These are phyloP conservation scores for Xylariaceae sp. DNA, from an alignment of 2,329 filamentous ascomycete genomes.

Conservation along the genomic window DNA sequence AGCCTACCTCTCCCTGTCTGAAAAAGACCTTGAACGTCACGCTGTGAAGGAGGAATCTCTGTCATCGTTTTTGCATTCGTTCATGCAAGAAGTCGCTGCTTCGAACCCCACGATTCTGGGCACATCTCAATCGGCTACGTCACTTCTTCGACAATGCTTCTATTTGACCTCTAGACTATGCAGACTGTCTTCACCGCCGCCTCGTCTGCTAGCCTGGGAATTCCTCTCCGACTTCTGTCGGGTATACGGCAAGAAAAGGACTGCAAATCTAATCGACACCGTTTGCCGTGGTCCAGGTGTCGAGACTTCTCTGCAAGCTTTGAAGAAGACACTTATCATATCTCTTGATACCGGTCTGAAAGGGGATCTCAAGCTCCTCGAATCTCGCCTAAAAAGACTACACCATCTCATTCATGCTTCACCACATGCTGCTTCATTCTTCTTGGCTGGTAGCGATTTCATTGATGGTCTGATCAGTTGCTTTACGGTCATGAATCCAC, in stretches of 20 bases:
- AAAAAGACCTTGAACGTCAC: constrained; percentile 48
- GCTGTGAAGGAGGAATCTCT: constrained; percentile 56
- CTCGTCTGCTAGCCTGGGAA: constrained; percentile 55
- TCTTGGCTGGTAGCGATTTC: constrained; percentile 84
- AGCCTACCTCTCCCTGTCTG: constrained; percentile 57
- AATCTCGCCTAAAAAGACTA: constrained; percentile 52
- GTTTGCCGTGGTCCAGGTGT: constrained; percentile 50
- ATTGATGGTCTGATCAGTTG: constrained; percentile 68
- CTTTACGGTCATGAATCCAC: constrained; percentile 60
- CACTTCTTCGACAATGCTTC: constrained; percentile 61
- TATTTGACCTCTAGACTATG: constrained; percentile 58
- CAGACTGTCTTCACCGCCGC: constrained; percentile 36
- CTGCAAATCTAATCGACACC: constrained; percentile 42
- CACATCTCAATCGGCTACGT: constrained; percentile 28
- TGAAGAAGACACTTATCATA: constrained; percentile 60
- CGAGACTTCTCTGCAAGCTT: constrained; percentile 50
- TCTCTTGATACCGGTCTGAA: constrained; percentile 58
- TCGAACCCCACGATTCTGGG: constrained; percentile 32
- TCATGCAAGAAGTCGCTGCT: constrained; percentile 52
- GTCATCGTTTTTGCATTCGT: constrained; percentile 60
- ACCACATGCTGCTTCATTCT: constrained; percentile 51
- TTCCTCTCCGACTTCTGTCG: constrained; percentile 67
- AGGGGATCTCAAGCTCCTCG: constrained; percentile 50
- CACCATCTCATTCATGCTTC: constrained; percentile 62
- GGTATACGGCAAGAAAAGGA: constrained; percentile 61